Evolutionary conservation across 2,329 filamentous ascomycete genomes (phyloP).

Genomic region (Mycosphaerella sp.): DNA sequence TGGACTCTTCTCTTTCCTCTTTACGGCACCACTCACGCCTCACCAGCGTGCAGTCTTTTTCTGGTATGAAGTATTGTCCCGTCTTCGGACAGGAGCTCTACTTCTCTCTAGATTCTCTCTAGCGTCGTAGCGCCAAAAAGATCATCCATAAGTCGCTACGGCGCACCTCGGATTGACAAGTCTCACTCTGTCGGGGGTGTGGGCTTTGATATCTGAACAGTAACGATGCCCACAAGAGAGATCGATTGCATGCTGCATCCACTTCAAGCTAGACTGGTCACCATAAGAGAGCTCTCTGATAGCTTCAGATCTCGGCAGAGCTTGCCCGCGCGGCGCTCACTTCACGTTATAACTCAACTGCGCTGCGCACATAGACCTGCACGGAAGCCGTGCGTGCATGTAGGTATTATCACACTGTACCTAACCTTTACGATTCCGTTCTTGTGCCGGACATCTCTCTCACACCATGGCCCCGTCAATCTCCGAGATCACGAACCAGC

Average conservation of each 20-base stretch:
- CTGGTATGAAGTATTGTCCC: too few relatives aligned
- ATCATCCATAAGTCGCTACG: too few relatives aligned
- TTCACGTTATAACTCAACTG: slow-evolving; percentile 5
- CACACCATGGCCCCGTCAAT: slow-evolving; percentile 22
- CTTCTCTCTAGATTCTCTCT: too few relatives aligned
- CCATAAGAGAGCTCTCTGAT: slow-evolving; percentile 1
- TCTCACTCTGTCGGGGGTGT: too few relatives aligned
- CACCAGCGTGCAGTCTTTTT: too few relatives aligned
- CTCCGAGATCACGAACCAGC: slow-evolving; percentile 23
- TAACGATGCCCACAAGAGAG: too few relatives aligned
- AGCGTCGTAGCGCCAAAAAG: too few relatives aligned
- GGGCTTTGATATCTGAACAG: not conserved
- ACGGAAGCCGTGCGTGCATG: slow-evolving; percentile 2
- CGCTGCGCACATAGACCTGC: not conserved
- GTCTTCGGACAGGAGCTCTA: too few relatives aligned
- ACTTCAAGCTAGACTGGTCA: not conserved
- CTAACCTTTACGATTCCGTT: not conserved
- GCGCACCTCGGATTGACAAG: too few relatives aligned
- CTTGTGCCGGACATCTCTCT: not conserved
- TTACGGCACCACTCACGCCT: too few relatives aligned
- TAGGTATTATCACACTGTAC: slow-evolving; percentile 12
- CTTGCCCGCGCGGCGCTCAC: slow-evolving; percentile 2
- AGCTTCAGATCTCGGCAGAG: slow-evolving; percentile 1
- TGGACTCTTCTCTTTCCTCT: too few relatives aligned
- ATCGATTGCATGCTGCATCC: slow-evolving; percentile 1